Evolutionary conservation across 164 flowering plant species (phyloP), one percentile per base, ranked within the genome.

Genomic region (Piper longum): DNA sequence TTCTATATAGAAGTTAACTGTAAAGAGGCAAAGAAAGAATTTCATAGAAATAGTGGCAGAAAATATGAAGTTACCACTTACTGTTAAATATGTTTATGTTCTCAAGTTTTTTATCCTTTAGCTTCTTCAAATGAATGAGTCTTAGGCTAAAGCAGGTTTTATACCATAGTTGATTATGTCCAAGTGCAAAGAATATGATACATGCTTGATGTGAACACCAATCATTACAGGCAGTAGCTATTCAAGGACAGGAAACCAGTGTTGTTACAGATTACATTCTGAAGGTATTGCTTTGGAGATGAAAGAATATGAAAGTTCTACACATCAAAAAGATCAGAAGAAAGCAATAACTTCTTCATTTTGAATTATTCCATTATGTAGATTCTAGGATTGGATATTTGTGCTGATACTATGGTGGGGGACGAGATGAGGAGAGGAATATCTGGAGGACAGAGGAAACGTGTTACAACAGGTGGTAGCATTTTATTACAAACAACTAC

Each of bases 181-280:
- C 2, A 44, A 44, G 48, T 44, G 11, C 11, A 44, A 44, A 44
- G 2, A 44, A 2, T 5, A 44, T 1, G 48, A 9, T 44, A 14
- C 52, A 48, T 9, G 1, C 14, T 6, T 48, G 7, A 9, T 48
- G 0, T 12, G 52, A 14, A 4, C 42, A 40, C 12, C 43, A 16
- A 42, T 61, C 18, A 18, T 79, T 64, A 7, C 70, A 84, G 89
- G 89, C 85, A 41, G 75, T 83, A 62, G 81, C 85, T 57, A n/a
- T 77, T 61, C 81, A 78, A 73, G 93, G 93, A 8, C 82, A 86
- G 60, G 82, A 87, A 64, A 72, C 78, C 11, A 81, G 52, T 74
- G 79, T 87, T 19, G 78, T 85, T 19, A 87, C 88, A 67, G 93
- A 89, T 66, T 89, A 89, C 66, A 72, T 81, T 43, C 55, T 87